Percentiles rank a stretch among this genome's conserved stretches.
These are phyloP conservation scores for Endocarpon pusillum DNA, from an alignment of 495 filamentous ascomycete species.

Conservation along the genomic window DNA sequence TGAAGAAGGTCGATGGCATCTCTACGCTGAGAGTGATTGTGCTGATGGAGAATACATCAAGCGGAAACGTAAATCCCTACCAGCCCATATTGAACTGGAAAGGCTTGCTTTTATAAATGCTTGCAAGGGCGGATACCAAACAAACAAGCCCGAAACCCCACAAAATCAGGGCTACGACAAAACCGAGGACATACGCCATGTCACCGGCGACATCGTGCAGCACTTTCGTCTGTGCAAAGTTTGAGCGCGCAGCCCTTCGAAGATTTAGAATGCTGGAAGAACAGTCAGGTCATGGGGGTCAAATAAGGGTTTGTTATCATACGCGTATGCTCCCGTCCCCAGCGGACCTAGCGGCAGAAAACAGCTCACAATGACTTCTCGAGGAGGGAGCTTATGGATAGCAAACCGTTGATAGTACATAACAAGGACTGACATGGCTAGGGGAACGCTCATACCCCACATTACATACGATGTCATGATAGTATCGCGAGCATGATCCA, in stretches of 20 bases:
- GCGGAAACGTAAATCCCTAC: constrained; percentile 45
- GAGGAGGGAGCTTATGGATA: constrained; percentile 25
- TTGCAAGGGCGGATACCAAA: constrained; percentile 29
- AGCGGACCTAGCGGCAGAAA: constrained; percentile 32
- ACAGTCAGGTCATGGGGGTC: no score
- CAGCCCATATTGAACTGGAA: constrained; percentile 48
- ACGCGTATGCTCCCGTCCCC: constrained; percentile 28
- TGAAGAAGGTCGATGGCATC: constrained; percentile 30
- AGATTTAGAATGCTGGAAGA: no score
- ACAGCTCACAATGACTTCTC: constrained; percentile 27
- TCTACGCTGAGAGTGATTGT: constrained; percentile 29
- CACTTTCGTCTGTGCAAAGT: no score
- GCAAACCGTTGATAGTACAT: constrained; percentile 33
- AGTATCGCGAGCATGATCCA: constrained; percentile 19
- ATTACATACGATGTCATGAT: constrained; percentile 26
- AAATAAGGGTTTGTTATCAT: no score
- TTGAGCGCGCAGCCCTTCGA: no score
- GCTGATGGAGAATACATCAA: constrained; percentile 35
- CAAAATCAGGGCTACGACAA: constrained; percentile 24
- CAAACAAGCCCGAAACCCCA: constrained; percentile 34
- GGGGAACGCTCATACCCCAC: constrained; percentile 27
- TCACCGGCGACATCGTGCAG: constrained; percentile 13
- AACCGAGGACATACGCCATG: constrained; percentile 24
- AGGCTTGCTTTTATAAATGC: constrained; percentile 17
- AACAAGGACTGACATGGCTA: constrained; percentile 25